Percentiles rank a stretch among this genome's conserved stretches.
These are phyloP conservation scores for Aspergillus sclerotialis DNA, from an alignment of 2,329 filamentous ascomycete genomes.

Conservation along the genomic window DNA sequence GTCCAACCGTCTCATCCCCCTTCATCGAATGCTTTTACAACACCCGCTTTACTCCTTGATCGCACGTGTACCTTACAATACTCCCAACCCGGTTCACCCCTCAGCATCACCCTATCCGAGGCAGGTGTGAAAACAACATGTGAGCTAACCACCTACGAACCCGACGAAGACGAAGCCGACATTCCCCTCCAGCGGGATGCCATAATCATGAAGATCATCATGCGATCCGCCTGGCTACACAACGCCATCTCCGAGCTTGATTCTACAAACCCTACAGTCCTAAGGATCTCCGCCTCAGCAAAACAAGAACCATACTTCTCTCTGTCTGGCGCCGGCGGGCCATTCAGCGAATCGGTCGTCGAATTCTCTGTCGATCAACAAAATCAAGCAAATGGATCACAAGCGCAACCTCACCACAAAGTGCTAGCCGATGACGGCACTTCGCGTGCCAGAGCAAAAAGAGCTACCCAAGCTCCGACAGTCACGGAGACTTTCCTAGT, in stretches of 20 bases:
- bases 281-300: slow-evolving; percentile 62
- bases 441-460: slow-evolving; percentile 24
- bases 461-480: slow-evolving; percentile 31
- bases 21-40: slow-evolving; percentile 68
- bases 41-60: slow-evolving; percentile 72
- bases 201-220: slow-evolving; percentile 87
- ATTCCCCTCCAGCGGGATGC: slow-evolving; percentile 82
- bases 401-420: slow-evolving; percentile 23
- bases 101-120: slow-evolving; percentile 82
- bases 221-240: slow-evolving; percentile 54
- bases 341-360: slow-evolving; percentile 54
- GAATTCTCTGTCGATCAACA: slow-evolving; percentile 50
- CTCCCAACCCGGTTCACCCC: slow-evolving; percentile 62
- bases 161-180: slow-evolving; percentile 48
- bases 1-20: slow-evolving; percentile 28
- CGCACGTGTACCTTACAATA: slow-evolving; percentile 84
- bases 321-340: slow-evolving; percentile 57
- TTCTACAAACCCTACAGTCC: slow-evolving; percentile 61
- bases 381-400: slow-evolving; percentile 14
- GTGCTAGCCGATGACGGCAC: slow-evolving; percentile 31
- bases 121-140: slow-evolving; percentile 81
- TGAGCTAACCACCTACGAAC: slow-evolving; percentile 80
- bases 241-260: slow-evolving; percentile 49
- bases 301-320: slow-evolving; percentile 62
- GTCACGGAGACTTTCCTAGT: slow-evolving; percentile 47